Evolutionary conservation across 1,284 basidiomycete species (phyloP).

Genomic region (Austropuccinia psidii): DNA sequence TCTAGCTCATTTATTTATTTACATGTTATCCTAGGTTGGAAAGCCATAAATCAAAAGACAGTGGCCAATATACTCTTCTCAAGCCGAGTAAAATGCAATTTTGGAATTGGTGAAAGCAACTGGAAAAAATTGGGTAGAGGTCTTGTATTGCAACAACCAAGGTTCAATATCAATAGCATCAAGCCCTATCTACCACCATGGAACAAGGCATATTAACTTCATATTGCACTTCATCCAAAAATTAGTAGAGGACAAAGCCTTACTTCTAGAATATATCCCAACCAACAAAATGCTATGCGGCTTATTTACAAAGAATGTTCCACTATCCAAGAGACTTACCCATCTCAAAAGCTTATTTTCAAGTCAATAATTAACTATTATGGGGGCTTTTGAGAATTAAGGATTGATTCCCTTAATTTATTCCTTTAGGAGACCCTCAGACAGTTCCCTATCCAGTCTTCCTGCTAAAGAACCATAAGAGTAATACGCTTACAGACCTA

Average conservation of each 20-base stretch:
- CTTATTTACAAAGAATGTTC: conserved; percentile 4
- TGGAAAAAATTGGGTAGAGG: background rate
- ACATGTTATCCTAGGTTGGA: background rate
- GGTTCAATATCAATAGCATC: background rate
- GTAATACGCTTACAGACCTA: too few relatives aligned
- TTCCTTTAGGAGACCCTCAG: too few relatives aligned
- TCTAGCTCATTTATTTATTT: background rate
- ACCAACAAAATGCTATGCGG: background rate
- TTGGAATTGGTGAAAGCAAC: background rate
- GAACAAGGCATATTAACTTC: background rate
- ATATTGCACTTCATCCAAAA: background rate
- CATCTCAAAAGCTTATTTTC: background rate
- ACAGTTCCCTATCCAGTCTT: too few relatives aligned
- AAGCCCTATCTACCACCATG: background rate
- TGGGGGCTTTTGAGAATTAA: too few relatives aligned
- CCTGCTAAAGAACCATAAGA: too few relatives aligned
- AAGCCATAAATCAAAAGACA: background rate
- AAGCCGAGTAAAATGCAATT: background rate
- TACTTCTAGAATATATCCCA: background rate
- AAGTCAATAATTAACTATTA: too few relatives aligned
- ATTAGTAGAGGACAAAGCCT: background rate
- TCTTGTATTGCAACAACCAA: background rate
- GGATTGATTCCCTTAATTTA: too few relatives aligned
- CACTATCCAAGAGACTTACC: background rate
- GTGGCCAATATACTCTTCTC: background rate